A percentile compares a stretch with the other conserved stretches of the same genome.
Conservation (phyloP, 805 yeast genomes). For the Wickerhamomyces bisporus region DNA sequence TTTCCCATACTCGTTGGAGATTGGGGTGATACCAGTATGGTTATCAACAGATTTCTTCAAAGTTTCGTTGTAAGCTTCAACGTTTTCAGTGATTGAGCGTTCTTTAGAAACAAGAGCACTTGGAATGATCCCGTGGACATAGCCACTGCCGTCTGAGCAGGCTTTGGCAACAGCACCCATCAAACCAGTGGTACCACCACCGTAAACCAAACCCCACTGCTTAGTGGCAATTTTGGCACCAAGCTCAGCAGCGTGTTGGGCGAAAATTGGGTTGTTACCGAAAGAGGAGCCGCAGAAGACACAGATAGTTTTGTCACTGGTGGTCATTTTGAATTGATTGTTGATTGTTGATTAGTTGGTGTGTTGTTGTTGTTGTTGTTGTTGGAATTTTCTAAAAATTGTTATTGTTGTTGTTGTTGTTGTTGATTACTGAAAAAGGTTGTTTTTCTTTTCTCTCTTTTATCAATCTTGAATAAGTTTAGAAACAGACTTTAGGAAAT, state of each 20-base stretch:
- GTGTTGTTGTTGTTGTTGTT: no score
- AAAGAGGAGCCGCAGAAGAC: conserved; percentile 85
- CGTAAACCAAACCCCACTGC: conserved; percentile 76
- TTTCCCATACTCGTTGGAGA: conserved; percentile 55
- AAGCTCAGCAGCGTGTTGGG: conserved; percentile 50
- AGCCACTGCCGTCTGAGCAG: conserved; percentile 43
- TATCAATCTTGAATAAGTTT: no score
- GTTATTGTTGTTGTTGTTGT: no score
- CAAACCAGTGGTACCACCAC: conserved; percentile 84
- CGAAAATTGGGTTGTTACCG: conserved; percentile 49
- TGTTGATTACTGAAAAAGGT: no score
- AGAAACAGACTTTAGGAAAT: no score
- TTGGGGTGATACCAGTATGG: conserved; percentile 62
- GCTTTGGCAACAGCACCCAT: conserved; percentile 76
- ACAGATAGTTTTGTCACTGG: conserved; percentile 43
- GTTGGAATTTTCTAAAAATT: neutral
- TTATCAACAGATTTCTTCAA: conserved; percentile 49
- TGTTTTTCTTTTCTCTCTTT: no score
- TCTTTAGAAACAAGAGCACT: conserved; percentile 73
- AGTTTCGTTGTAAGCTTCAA: conserved; percentile 41
- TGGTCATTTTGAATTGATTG: neutral
- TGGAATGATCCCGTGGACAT: conserved; percentile 86
- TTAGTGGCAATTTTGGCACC: conserved; percentile 54
- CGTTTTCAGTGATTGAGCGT: conserved; percentile 38
- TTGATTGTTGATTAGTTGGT: no score